phyloP scores from a whole-genome alignment of 208 protist genomes.

The Crithidia acanthocephali region DNA sequence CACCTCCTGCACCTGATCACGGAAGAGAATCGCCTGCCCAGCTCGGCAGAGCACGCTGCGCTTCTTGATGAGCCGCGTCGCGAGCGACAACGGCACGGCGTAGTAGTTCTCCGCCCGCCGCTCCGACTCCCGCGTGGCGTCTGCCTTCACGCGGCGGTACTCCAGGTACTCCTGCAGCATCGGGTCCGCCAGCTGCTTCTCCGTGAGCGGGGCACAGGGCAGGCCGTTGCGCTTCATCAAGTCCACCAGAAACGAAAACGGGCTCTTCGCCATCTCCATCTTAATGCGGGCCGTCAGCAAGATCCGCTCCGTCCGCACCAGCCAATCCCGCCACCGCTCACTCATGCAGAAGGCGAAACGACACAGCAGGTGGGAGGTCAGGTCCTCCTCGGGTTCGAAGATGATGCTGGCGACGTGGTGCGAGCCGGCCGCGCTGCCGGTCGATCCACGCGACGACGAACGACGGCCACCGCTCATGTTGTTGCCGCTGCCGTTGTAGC shows the following conservation, averaged over 20 bases:
- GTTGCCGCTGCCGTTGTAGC: neutral
- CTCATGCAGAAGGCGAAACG: slow-evolving; percentile 93
- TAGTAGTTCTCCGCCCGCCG: slow-evolving; percentile 69
- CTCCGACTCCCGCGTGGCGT: slow-evolving; percentile 40
- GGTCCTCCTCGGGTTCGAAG: slow-evolving; percentile 84
- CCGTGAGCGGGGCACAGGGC: slow-evolving; percentile 65
- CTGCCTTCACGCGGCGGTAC: slow-evolving; percentile 46
- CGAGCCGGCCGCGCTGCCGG: slow-evolving; percentile 12
- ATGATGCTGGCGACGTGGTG: slow-evolving; percentile 35
- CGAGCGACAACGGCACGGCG: slow-evolving; percentile 69
- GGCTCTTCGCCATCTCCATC: slow-evolving; percentile 72
- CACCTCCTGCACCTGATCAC: slow-evolving; percentile 85
- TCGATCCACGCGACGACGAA: slow-evolving; percentile 39
- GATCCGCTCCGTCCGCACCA: slow-evolving; percentile 76
- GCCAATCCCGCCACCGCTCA: slow-evolving; percentile 91
- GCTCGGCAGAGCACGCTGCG: slow-evolving; percentile 71
- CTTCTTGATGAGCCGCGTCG: slow-evolving; percentile 78
- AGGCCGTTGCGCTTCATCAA: slow-evolving; percentile 82
- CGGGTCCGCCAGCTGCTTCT: slow-evolving; percentile 44
- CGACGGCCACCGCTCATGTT: slow-evolving; percentile 25
- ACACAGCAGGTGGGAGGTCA: slow-evolving; percentile 77
- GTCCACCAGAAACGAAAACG: slow-evolving; percentile 61
- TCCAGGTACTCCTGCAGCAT: slow-evolving; percentile 67
- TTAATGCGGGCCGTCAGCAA: slow-evolving; percentile 81
- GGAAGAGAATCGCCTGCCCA: slow-evolving; percentile 77